Conservation (phyloP, 2,329 filamentous ascomycete genomes). For the Penicillium olsonii region DNA sequence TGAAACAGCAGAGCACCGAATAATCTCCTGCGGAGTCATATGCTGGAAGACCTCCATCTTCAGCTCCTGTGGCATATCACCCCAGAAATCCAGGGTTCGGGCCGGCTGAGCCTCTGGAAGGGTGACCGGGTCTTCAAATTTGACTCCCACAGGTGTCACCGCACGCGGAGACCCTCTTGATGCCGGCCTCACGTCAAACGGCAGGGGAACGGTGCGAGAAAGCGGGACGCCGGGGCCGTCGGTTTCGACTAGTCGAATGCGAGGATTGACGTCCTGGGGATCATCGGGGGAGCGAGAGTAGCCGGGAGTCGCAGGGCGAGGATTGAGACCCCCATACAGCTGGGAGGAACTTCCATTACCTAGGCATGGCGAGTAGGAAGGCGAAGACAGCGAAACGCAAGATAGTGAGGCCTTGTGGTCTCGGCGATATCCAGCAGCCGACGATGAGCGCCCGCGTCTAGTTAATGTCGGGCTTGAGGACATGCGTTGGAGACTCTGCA, state of each 20-base stretch:
- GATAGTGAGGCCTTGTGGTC: slow-evolving; percentile 64
- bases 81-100: slow-evolving; percentile 71
- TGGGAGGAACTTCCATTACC: slow-evolving; percentile 58
- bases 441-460: slow-evolving; percentile 63
- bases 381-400: slow-evolving; percentile 61
- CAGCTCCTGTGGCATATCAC: slow-evolving; percentile 77
- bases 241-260: slow-evolving; percentile 58
- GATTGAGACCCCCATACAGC: slow-evolving; percentile 58
- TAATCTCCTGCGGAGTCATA: slow-evolving; percentile 76
- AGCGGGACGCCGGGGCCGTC: slow-evolving; percentile 41
- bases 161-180: slow-evolving; percentile 41
- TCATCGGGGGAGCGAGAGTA: slow-evolving; percentile 48
- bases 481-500: slow-evolving; percentile 76
- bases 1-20: slow-evolving; percentile 74
- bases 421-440: slow-evolving; percentile 64
- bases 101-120: slow-evolving; percentile 30
- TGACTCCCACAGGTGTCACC: slow-evolving; percentile 14
- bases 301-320: slow-evolving; percentile 55
- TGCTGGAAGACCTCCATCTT: slow-evolving; percentile 75
- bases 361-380: slow-evolving; percentile 55
- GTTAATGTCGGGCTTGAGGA: slow-evolving; percentile 75
- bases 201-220: slow-evolving; percentile 62
- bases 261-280: slow-evolving; percentile 54
- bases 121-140: slow-evolving; percentile 19
- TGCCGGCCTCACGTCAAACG: slow-evolving; percentile 59